Percentiles rank a stretch among this genome's conserved stretches.
Conservation (phyloP, 257 asterid species). For the Solanum infundibuliforme region DNA sequence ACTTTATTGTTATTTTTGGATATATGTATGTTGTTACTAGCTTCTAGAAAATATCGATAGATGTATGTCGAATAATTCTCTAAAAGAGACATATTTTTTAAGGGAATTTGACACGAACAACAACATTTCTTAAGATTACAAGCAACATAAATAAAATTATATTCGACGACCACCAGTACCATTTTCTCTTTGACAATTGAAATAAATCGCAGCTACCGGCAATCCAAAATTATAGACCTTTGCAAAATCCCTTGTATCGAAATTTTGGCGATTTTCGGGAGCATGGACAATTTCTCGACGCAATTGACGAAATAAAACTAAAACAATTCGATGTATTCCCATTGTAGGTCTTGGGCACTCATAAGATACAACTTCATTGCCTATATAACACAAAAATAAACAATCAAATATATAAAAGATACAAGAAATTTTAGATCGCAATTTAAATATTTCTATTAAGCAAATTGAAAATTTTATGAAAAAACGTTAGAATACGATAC, state of each 20-base stretch:
- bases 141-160: neutral
- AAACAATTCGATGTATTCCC: constrained; percentile 51
- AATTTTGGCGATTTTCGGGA: constrained; percentile 56
- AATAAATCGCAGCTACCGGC: constrained; percentile 45
- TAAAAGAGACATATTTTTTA: neutral
- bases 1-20: neutral
- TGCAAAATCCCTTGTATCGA: constrained; percentile 41
- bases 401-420: neutral
- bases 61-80: neutral
- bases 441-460: too few relatives aligned
- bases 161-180: constrained; percentile 28
- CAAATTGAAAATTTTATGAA: neutral
- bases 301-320: constrained; percentile 38
- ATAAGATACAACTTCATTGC: constrained; percentile 50
- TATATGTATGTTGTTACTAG: neutral
- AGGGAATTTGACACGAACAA: neutral
- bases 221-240: constrained; percentile 51
- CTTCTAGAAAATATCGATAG: neutral
- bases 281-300: constrained; percentile 45
- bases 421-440: too few relatives aligned
- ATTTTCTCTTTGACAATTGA: constrained; percentile 41
- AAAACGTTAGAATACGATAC: neutral
- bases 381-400: constrained; percentile 6
- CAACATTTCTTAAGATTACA: neutral
- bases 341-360: constrained; percentile 53